Conservation (phyloP, 2,329 filamentous ascomycete genomes). For the Colletotrichum acutatum region DNA sequence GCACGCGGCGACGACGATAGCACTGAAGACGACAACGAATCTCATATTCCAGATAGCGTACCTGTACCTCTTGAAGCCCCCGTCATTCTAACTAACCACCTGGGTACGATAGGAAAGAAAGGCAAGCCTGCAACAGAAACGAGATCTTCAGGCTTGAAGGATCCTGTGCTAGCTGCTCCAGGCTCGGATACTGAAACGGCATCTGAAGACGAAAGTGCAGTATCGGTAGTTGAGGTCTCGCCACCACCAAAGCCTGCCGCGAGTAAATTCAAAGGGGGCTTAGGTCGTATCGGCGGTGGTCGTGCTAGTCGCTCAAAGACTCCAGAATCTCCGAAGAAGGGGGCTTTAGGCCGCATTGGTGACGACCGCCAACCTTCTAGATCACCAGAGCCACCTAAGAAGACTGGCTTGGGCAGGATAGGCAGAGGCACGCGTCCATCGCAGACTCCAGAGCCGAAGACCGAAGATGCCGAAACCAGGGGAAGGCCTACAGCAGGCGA, state of each 20-base stretch:
- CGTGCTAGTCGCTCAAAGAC: not conserved
- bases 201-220: slow-evolving; percentile 44
- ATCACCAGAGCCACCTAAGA: slow-evolving; percentile 23
- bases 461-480: not conserved
- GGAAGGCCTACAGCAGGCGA: slow-evolving; percentile 36
- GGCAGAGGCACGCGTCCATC: slow-evolving; percentile 37
- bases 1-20: slow-evolving; percentile 43
- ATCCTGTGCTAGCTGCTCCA: slow-evolving; percentile 41
- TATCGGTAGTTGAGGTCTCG: not conserved
- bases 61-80: slow-evolving; percentile 35
- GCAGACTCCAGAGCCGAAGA: slow-evolving; percentile 13
- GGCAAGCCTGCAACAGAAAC: slow-evolving; percentile 40
- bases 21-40: slow-evolving; percentile 47
- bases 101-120: slow-evolving; percentile 52
- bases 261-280: not conserved
- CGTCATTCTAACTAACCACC: slow-evolving; percentile 38
- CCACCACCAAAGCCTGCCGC: not conserved
- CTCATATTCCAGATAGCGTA: slow-evolving; percentile 36
- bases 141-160: slow-evolving; percentile 38
- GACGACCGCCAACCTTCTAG: slow-evolving; percentile 38
- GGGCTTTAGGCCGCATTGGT: slow-evolving; percentile 55
- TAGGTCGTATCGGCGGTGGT: not conserved
- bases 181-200: slow-evolving; percentile 59
- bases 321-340: slow-evolving; percentile 40
- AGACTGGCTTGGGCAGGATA: slow-evolving; percentile 47